Evolutionary conservation across 1,284 basidiomycete species (phyloP).

Genomic region (Cronartium ribicola): DNA sequence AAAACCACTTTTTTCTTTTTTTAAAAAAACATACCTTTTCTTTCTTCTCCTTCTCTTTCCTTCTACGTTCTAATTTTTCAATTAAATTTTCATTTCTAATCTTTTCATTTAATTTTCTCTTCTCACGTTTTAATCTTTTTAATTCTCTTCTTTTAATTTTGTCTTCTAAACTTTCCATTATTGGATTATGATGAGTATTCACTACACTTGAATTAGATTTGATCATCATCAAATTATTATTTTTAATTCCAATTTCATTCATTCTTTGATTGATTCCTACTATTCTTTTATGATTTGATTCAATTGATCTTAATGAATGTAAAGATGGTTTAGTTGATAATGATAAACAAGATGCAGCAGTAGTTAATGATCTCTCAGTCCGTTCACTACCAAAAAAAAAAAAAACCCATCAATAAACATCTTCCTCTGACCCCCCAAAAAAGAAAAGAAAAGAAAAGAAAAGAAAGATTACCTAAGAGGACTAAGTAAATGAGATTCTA

Average conservation of each 20-base stretch:
- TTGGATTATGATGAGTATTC: constrained; percentile 1
- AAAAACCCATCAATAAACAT: too few species aligned
- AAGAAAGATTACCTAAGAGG: constrained; percentile 30
- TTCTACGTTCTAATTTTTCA: constrained; percentile 31
- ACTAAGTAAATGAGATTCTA: constrained; percentile 35
- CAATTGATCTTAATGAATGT: constrained; percentile 32
- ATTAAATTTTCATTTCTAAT: constrained; percentile 20
- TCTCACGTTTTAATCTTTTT: constrained; percentile 28
- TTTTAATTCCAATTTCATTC: constrained; percentile 19
- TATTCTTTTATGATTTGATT: constrained; percentile 23
- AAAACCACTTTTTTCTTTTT: too few species aligned
- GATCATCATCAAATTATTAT: constrained; percentile 2
- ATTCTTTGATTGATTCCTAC: constrained; percentile 13
- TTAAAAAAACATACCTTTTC: constrained; percentile 27
- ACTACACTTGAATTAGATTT: constrained; percentile 14
- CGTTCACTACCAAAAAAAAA: constrained; percentile 17
- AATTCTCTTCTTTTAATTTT: constrained; percentile 31
- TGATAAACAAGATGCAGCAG: constrained; percentile 23
- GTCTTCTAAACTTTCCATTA: constrained; percentile 19
- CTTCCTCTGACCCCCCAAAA: too few species aligned
- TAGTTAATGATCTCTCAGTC: constrained; percentile 35
- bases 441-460: not conserved
- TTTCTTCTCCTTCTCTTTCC: constrained; percentile 33
- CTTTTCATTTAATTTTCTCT: constrained; percentile 10
- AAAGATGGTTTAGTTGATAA: constrained; percentile 20